Evolutionary conservation across 768 basidiomycete genomes (phyloP).

Genomic region (Lactarius hatsudake): DNA sequence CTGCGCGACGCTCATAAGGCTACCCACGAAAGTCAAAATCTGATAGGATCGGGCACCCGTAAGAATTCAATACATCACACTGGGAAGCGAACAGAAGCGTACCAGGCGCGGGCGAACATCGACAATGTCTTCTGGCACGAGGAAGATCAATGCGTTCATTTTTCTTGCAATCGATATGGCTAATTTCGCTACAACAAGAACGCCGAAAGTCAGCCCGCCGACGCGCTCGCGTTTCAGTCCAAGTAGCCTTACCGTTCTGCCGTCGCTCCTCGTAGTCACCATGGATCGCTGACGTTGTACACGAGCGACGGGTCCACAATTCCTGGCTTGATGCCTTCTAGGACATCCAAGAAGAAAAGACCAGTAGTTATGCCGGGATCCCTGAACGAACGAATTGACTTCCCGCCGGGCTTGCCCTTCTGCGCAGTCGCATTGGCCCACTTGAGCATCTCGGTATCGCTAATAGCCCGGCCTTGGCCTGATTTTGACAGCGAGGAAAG

Average conservation of each 20-base stretch:
- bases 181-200: slow-evolving; percentile 70
- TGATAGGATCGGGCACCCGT: slow-evolving; percentile 32
- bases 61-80: background rate
- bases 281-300: slow-evolving; percentile 50
- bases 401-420: slow-evolving; percentile 54
- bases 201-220: background rate
- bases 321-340: slow-evolving; percentile 89
- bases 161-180: slow-evolving; percentile 99
- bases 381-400: slow-evolving; percentile 87
- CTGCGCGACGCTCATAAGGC: slow-evolving; percentile 73
- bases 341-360: slow-evolving; percentile 88
- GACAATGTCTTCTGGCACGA: slow-evolving; percentile 96
- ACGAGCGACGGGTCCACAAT: slow-evolving; percentile 91
- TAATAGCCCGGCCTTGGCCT: slow-evolving; percentile 74
- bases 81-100: slow-evolving; percentile 11
- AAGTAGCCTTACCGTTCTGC: slow-evolving; percentile 70
- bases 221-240: background rate
- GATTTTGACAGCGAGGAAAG: slow-evolving; percentile 70
- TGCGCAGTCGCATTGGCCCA: slow-evolving; percentile 95
- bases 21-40: slow-evolving; percentile 96
- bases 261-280: slow-evolving; percentile 84
- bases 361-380: slow-evolving; percentile 87
- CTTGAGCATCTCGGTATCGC: slow-evolving; percentile 89
- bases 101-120: slow-evolving; percentile 90
- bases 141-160: slow-evolving; percentile 93